Evolutionary conservation across 371 early-diverging fungal species (phyloP).

Genomic region (Apophysomyces variabilis): DNA sequence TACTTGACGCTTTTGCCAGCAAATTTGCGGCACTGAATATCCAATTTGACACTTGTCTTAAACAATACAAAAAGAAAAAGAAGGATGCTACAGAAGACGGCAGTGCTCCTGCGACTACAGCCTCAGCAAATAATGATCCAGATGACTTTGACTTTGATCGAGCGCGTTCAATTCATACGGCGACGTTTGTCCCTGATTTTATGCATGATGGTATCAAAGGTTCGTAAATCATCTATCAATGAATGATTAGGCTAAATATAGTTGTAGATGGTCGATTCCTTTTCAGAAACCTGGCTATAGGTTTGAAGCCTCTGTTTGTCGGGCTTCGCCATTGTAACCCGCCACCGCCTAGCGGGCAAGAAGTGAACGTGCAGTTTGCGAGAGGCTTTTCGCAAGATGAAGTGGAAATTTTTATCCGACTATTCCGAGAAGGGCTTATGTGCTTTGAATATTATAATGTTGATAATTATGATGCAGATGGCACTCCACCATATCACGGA

Average conservation of each 20-base stretch:
- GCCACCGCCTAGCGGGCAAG: slow-evolving; percentile 49
- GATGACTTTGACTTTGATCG: slow-evolving; percentile 85
- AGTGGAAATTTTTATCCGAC: slow-evolving; percentile 63
- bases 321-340: slow-evolving; percentile 79
- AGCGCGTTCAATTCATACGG: slow-evolving; percentile 78
- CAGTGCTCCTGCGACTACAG: slow-evolving; percentile 10
- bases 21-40: slow-evolving; percentile 79
- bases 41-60: slow-evolving; percentile 57
- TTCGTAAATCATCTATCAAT: slow-evolving; percentile 17
- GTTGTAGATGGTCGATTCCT: slow-evolving; percentile 70
- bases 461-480: slow-evolving; percentile 69
- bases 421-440: slow-evolving; percentile 85
- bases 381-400: slow-evolving; percentile 77
- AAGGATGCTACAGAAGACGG: slow-evolving; percentile 16
- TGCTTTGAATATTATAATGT: slow-evolving; percentile 88
- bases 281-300: slow-evolving; percentile 86
- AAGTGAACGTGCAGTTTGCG: slow-evolving; percentile 50
- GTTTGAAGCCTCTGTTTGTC: slow-evolving; percentile 82
- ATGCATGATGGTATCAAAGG: slow-evolving; percentile 79
- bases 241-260: background rate
- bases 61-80: slow-evolving; percentile 55
- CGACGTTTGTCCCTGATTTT: slow-evolving; percentile 63
- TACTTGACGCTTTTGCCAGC: slow-evolving; percentile 81
- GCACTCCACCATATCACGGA: slow-evolving; percentile 36
- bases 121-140: slow-evolving; percentile 21